These are phyloP conservation scores for Saccharomyces pastorianus DNA, from an alignment of 1,139 yeast species.

Conservation along the genomic window DNA sequence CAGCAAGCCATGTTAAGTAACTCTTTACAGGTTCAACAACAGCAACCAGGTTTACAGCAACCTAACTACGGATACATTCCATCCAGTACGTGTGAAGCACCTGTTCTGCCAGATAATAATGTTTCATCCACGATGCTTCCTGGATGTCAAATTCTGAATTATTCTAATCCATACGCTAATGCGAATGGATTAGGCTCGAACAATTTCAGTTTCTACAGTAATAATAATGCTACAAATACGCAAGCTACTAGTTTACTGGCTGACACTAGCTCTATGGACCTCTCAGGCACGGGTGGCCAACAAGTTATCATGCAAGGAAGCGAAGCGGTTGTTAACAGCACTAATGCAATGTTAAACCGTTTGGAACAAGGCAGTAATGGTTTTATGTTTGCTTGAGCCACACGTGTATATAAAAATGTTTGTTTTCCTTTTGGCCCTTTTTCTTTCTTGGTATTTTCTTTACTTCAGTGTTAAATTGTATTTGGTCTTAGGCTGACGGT, in stretches of 20 bases:
- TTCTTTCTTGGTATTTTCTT: conserved; percentile 2
- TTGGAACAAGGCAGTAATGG: conserved; percentile 26
- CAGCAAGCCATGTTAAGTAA: conserved; percentile 13
- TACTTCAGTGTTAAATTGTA: background rate
- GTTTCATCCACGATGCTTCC: conserved; percentile 9
- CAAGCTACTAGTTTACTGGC: background rate
- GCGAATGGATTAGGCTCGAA: background rate
- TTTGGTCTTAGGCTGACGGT: background rate
- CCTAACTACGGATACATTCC: conserved; percentile 8
- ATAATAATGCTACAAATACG: background rate
- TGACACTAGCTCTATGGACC: background rate
- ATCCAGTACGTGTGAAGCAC: background rate
- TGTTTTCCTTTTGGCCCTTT: background rate
- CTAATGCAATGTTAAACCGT: conserved; percentile 17
- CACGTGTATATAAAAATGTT: background rate
- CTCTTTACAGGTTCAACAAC: conserved; percentile 8
- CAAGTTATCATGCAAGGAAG: conserved; percentile 2
- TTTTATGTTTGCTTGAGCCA: conserved; percentile 16
- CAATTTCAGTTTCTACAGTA: conserved; percentile 2
- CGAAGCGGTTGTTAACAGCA: conserved; percentile 8
- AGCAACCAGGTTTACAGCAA: conserved; percentile 12
- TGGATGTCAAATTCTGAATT: conserved; percentile 9
- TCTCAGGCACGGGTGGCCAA: conserved; percentile 4
- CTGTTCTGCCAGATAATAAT: background rate
- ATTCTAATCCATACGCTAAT: background rate